Conservation (phyloP, 345 rosid genomes). For the Salix purpurea region DNA sequence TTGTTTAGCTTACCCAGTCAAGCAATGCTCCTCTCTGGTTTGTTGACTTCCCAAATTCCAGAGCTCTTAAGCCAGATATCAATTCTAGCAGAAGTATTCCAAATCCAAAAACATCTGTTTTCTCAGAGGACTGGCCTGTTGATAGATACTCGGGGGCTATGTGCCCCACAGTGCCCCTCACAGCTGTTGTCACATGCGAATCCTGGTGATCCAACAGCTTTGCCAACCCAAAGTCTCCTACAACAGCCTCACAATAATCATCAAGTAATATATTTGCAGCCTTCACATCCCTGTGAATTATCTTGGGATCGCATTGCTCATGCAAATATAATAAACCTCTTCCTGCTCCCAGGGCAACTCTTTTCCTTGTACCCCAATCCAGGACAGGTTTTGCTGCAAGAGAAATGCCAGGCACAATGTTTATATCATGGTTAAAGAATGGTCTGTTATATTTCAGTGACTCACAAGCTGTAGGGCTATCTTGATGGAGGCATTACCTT, state of each 20-base stretch:
- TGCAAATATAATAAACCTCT: conserved; percentile 91
- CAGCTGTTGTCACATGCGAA: conserved; percentile 90
- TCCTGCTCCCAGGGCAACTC: conserved; percentile 86
- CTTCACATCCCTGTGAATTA: conserved; percentile 91
- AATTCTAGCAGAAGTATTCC: conserved; percentile 86
- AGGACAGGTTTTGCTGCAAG: conserved; percentile 67
- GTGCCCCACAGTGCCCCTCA: conserved; percentile 94
- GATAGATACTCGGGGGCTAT: conserved; percentile 95
- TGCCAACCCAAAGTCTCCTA: conserved; percentile 94
- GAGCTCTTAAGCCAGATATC: conserved; percentile 77
- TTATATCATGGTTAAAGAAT: background rate
- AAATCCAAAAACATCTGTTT: conserved; percentile 92
- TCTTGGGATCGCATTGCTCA: conserved; percentile 96
- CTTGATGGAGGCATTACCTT: conserved; percentile 41
- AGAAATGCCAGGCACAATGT: background rate
- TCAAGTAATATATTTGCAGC: conserved; percentile 94
- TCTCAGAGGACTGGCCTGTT: conserved; percentile 91
- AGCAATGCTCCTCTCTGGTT: conserved; percentile 86
- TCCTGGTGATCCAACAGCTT: conserved; percentile 84
- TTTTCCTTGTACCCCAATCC: conserved; percentile 89
- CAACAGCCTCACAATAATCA: conserved; percentile 76
- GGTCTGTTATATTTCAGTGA: background rate
- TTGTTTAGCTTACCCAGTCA: conserved; percentile 66
- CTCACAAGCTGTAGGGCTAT: background rate
- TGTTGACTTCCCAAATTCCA: conserved; percentile 72